Evolutionary conservation across 768 basidiomycete species (phyloP).

Genomic region (Macrocybe gigantea): DNA sequence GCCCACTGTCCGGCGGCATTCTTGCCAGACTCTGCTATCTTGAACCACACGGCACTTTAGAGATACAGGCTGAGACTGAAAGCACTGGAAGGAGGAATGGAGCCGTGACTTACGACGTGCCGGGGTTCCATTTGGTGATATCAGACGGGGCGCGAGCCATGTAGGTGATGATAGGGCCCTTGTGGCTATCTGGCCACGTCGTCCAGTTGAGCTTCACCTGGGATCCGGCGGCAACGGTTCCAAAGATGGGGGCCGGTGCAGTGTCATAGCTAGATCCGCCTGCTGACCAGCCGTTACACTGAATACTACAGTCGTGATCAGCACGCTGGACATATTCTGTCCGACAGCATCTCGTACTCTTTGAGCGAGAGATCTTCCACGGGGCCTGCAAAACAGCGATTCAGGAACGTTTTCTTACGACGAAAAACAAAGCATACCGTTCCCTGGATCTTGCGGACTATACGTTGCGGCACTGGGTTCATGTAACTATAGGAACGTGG

Average conservation of each 20-base stretch:
- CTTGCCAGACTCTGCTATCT: slow-evolving; percentile 42
- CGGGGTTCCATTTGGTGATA: slow-evolving; percentile 34
- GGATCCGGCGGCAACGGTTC: slow-evolving; percentile 27
- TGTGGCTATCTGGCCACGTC: slow-evolving; percentile 28
- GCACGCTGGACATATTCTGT: background rate
- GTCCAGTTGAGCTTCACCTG: slow-evolving; percentile 34
- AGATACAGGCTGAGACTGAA: background rate
- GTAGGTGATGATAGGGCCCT: slow-evolving; percentile 38
- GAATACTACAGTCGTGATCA: slow-evolving; percentile 10
- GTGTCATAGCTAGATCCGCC: slow-evolving; percentile 18
- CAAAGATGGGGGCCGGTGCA: slow-evolving; percentile 23
- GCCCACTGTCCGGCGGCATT: slow-evolving; percentile 39
- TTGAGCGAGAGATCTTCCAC: slow-evolving; percentile 30
- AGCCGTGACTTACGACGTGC: slow-evolving; percentile 22
- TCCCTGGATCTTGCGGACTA: slow-evolving; percentile 31
- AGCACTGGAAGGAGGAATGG: background rate
- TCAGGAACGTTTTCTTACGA: background rate
- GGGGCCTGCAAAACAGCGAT: slow-evolving; percentile 15
- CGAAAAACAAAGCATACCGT: slow-evolving; percentile 12
- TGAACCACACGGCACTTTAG: slow-evolving; percentile 44
- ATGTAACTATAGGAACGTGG: slow-evolving; percentile 13
- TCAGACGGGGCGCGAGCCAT: slow-evolving; percentile 37
- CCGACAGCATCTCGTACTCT: slow-evolving; percentile 15
- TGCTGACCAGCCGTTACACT: slow-evolving; percentile 23
- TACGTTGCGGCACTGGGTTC: slow-evolving; percentile 27